Conservation (phyloP, 352 stramenopile species). For the Phytophthora pistaciae region DNA sequence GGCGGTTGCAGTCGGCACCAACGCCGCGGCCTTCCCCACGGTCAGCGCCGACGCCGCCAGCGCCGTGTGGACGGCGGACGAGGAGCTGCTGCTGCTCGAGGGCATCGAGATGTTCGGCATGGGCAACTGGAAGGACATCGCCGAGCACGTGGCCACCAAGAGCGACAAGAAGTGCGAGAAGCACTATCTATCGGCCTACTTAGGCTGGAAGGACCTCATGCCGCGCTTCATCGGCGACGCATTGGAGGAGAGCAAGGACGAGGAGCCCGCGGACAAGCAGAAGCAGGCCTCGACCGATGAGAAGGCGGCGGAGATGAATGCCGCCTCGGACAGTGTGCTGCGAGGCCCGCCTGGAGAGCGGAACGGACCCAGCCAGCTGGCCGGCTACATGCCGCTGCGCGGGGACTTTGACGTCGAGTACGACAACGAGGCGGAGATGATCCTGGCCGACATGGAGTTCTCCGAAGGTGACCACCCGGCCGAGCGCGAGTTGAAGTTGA, state of each 20-base stretch:
- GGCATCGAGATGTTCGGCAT: slow-evolving; percentile 96
- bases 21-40: slow-evolving; percentile 21
- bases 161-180: slow-evolving; percentile 89
- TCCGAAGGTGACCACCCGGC: slow-evolving; percentile 91
- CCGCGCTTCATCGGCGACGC: slow-evolving; percentile 71
- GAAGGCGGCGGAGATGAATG: slow-evolving; percentile 34
- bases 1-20: slow-evolving; percentile 28
- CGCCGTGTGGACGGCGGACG: slow-evolving; percentile 93
- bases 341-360: slow-evolving; percentile 29
- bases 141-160: slow-evolving; percentile 87
- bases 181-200: slow-evolving; percentile 90
- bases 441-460: slow-evolving; percentile 97
- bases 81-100: slow-evolving; percentile 97
- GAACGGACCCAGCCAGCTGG: slow-evolving; percentile 46
- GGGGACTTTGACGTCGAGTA: slow-evolving; percentile 98
- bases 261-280: slow-evolving; percentile 8
- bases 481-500: slow-evolving; percentile 95
- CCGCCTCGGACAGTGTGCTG: slow-evolving; percentile 21
- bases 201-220: slow-evolving; percentile 67
- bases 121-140: slow-evolving; percentile 97
- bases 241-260: slow-evolving; percentile 36
- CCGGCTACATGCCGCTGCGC: slow-evolving; percentile 97
- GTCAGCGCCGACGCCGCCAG: slow-evolving; percentile 12
- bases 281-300: slow-evolving; percentile 36
- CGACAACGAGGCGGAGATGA: slow-evolving; percentile 97